phyloP scores from a whole-genome alignment of 139 green algal genomes.

The Chlorella sp. region DNA sequence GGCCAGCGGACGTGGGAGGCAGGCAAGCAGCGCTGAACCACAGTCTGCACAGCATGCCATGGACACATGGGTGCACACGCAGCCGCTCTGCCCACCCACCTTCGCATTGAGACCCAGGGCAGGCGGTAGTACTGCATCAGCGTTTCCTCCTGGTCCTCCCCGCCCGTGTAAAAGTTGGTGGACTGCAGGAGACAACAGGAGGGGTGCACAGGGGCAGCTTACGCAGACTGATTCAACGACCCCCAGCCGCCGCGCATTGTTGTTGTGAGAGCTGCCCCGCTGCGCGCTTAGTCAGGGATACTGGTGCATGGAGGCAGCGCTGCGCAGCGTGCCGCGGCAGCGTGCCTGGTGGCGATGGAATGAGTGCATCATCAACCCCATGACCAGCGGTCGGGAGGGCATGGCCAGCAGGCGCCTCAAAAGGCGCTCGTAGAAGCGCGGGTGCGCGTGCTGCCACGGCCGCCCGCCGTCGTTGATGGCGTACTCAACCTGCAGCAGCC shows the following conservation, averaged over 20 bases:
- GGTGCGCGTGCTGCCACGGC: not conserved
- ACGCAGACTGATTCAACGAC: too few relatives aligned
- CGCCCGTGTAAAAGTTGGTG: not conserved
- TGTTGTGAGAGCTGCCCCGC: too few relatives aligned
- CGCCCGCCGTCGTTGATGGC: not conserved
- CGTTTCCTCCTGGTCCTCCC: not conserved
- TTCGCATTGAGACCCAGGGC: constrained; percentile 5
- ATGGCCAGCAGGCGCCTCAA: constrained; percentile 8
- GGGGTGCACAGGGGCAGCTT: too few relatives aligned
- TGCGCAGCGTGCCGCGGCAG: too few relatives aligned
- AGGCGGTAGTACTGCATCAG: constrained; percentile 5
- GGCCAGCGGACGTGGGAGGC: too few relatives aligned
- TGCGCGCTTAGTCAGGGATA: too few relatives aligned
- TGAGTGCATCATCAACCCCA: not conserved
- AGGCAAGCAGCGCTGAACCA: too few relatives aligned
- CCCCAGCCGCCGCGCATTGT: too few relatives aligned
- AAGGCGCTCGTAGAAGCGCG: constrained; percentile 4
- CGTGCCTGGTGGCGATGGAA: not conserved
- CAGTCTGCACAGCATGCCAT: too few relatives aligned
- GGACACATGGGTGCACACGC: too few relatives aligned
- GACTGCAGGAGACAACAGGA: not conserved
- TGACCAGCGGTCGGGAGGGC: constrained; percentile 2
- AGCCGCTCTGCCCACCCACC: too few relatives aligned
- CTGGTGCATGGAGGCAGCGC: too few relatives aligned
- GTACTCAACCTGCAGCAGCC: constrained; percentile 6